A percentile compares a stretch with the other conserved stretches of the same genome.
Evolutionary conservation across 164 flowering plant species (phyloP).

Genomic region (Buxus sempervirens): DNA sequence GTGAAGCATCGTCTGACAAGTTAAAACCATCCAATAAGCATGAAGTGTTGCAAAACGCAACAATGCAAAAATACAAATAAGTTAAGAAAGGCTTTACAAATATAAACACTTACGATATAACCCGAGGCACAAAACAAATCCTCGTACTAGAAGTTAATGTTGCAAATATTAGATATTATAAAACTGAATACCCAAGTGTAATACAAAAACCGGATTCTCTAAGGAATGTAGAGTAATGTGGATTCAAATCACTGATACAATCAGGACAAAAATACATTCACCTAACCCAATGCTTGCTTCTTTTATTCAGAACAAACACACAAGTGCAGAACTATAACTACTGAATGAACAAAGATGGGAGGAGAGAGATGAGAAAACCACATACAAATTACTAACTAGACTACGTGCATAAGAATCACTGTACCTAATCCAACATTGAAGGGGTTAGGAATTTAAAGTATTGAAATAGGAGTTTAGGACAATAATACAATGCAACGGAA

Average conservation of each 20-base stretch:
- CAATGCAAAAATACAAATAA: neutral
- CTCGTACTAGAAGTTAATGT: neutral
- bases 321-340: neutral
- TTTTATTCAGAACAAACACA: neutral
- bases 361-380: no score
- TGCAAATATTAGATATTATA: neutral
- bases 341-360: no score
- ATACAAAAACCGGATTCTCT: neutral
- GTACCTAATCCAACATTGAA: no score
- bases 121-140: neutral
- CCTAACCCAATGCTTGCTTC: neutral
- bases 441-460: no score
- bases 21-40: slow-evolving; percentile 1
- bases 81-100: neutral
- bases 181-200: neutral
- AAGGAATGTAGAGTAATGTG: neutral
- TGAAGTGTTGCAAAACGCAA: neutral
- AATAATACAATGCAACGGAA: no score
- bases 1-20: slow-evolving; percentile 43
- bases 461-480: no score
- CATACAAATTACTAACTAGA: no score
- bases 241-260: neutral
- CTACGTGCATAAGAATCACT: no score
- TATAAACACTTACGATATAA: neutral
- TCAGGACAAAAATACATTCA: neutral